Evolutionary conservation across 2,329 filamentous ascomycete species (phyloP), one percentile per base, ranked within the genome.

Genomic region (Botrytis aclada): DNA sequence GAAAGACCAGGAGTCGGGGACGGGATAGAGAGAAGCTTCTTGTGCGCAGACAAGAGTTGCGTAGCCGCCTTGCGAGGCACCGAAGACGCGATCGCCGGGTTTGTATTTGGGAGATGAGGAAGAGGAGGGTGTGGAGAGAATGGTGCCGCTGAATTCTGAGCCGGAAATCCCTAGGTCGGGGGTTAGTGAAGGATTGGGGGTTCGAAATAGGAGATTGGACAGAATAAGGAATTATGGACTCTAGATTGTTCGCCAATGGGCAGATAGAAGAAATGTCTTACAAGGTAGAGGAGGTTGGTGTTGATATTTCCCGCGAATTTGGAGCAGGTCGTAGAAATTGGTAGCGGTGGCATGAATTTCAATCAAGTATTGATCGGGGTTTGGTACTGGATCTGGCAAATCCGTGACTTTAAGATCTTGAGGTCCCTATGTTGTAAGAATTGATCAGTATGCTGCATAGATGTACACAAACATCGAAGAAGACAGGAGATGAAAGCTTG

Each of bases 271-370:
- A 58, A 32, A 54, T 43, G 7, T 7, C 70, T 47, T 67, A 72
- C 95, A 97, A 45, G 95, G 95, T 66, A 98, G 90, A 25, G 74
- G 89, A 0, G 94, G 94, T 79, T 98, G 95, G 81, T 93, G 88
- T 81, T 98, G 95, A 84, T 98, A 98, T 88, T 97, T 97, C 72
- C 95, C 95, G 80, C 94, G 92, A 80, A 98, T 94, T 81, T 98
- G 95, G 71, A 98, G 89, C 73, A 97, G 92, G 82, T 98, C 95
- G 85, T 98, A 98, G 88, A 98, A 98, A 84, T 98, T 98, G 79
- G 93, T 93, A 32, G 94, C 95, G 0, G 92, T 88, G 64, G 95
- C 93, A 83, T 94, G 93, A 79, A 98, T 92, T 80, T 90, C 88
- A 81, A 98, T 92, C 76, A 97, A 86, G 82, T 98, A 98, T 84